Conservation (phyloP, 1,139 yeast species). For the Debaryomyces psychrophilus region DNA sequence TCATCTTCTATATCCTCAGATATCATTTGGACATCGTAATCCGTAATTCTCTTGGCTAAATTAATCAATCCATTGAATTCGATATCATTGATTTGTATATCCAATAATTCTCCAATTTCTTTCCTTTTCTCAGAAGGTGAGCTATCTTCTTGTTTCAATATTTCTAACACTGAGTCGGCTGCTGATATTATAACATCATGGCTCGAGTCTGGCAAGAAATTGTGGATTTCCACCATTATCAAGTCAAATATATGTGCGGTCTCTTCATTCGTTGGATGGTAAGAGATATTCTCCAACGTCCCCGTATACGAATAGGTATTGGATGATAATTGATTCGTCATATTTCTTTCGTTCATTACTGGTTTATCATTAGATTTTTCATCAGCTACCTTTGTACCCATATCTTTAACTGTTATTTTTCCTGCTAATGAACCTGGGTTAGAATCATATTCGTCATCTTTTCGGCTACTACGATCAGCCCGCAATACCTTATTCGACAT, state of each 20-base stretch:
- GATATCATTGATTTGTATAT: slow-evolving; percentile 42
- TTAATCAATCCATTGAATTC: slow-evolving; percentile 57
- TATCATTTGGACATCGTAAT: slow-evolving; percentile 38
- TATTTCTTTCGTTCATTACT: not conserved
- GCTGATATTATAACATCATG: slow-evolving; percentile 54
- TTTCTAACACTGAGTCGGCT: slow-evolving; percentile 68
- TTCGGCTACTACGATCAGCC: slow-evolving; percentile 50
- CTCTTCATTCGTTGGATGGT: slow-evolving; percentile 30
- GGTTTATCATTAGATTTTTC: slow-evolving; percentile 13
- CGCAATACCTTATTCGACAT: slow-evolving; percentile 78
- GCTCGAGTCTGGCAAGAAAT: slow-evolving; percentile 38
- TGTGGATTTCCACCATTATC: slow-evolving; percentile 33
- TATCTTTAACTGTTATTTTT: slow-evolving; percentile 60
- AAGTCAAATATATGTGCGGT: slow-evolving; percentile 33
- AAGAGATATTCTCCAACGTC: slow-evolving; percentile 25
- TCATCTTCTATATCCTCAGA: slow-evolving; percentile 30
- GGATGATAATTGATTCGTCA: slow-evolving; percentile 1
- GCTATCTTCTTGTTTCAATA: slow-evolving; percentile 52
- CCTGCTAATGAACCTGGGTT: slow-evolving; percentile 74
- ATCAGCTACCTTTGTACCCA: slow-evolving; percentile 58
- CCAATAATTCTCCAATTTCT: slow-evolving; percentile 47
- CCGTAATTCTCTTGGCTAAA: slow-evolving; percentile 59
- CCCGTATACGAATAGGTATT: slow-evolving; percentile 21
- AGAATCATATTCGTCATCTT: slow-evolving; percentile 46
- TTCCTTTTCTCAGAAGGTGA: slow-evolving; percentile 35